phyloP scores from a whole-genome alignment of 2,329 filamentous ascomycete genomes.

The Colletotrichum shisoi region DNA sequence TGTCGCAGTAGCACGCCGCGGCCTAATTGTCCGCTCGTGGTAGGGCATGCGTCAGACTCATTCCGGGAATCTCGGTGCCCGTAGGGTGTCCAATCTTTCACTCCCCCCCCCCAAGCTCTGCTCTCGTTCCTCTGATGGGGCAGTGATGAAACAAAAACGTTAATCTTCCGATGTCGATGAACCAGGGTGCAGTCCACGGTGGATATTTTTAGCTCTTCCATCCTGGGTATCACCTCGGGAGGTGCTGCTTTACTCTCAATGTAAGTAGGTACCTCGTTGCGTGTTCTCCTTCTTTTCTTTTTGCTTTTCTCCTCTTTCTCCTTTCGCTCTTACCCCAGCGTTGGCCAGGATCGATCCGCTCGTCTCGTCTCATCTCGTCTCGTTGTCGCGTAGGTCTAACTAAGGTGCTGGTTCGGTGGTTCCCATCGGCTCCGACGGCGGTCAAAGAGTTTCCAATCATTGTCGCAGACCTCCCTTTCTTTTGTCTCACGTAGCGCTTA shows the following conservation, averaged over 20 bases:
- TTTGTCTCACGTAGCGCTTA: slow-evolving; percentile 34
- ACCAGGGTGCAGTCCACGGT: slow-evolving; percentile 35
- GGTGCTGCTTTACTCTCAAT: too few species aligned
- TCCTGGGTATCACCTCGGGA: slow-evolving; percentile 18
- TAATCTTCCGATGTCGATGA: slow-evolving; percentile 40
- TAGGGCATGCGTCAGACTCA: slow-evolving; percentile 19
- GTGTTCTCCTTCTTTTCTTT: too few species aligned
- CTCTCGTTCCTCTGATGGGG: slow-evolving; percentile 35
- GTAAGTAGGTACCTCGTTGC: too few species aligned
- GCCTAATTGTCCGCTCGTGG: slow-evolving; percentile 15
- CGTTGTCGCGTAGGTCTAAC: slow-evolving; percentile 16
- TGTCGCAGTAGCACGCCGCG: not conserved
- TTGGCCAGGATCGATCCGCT: slow-evolving; percentile 35
- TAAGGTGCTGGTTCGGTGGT: slow-evolving; percentile 19
- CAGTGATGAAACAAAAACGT: slow-evolving; percentile 38
- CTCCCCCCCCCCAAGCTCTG: slow-evolving; percentile 7
- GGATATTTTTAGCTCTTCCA: slow-evolving; percentile 38
- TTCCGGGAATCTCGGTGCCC: slow-evolving; percentile 3
- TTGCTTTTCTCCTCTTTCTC: too few species aligned
- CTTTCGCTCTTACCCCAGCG: slow-evolving; percentile 30
- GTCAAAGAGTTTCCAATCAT: slow-evolving; percentile 17
- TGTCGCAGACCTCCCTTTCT: slow-evolving; percentile 13
- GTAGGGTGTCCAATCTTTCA: slow-evolving; percentile 9
- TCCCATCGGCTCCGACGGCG: slow-evolving; percentile 34
- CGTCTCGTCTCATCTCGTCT: slow-evolving; percentile 31